Evolutionary conservation across 495 filamentous ascomycete species (phyloP), one percentile per base, ranked within the genome.

Genomic region (Symbiotaphrina buchneri): DNA sequence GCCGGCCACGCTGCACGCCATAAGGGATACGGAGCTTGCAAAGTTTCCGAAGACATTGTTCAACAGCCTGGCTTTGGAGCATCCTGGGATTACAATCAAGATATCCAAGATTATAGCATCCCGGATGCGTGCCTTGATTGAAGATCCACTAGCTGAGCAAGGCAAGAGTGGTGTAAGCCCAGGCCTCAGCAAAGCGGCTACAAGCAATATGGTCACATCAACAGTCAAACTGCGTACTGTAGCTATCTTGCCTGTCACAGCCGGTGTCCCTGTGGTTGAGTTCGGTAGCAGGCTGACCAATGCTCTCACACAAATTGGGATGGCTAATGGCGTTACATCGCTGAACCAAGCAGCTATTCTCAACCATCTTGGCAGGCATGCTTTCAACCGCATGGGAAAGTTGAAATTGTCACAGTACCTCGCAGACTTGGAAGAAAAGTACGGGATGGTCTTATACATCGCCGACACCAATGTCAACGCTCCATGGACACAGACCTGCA

Each of bases 71-170:
- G 87, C 90, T 0, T 71, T 85, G 42, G 90, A 95, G 47, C 90
- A 97, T 45, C 85, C 90, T 5, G 90, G 83, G 11, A 94, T 97
- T 46, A 95, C 87, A 0, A 95, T 97, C 39, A 91, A 94, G 51
- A 91, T 97, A 8, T 95, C 90, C 3, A 97, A 94, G 51, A 83
- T 97, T 37, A 94, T 97, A 44, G 87, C 87, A 0, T 79, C 84
- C 23, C 68, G 90, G 6, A 97, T 95, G 87, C 64, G 85, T 34
- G 65, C 80, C 18, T 42, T 94, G 39, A 65, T 92, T 4, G 82
- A 95, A 38, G 74, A 74, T 43, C 76, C 74, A 14, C 40, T 75
- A n/a, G 59, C 64, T 18, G 79, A 74, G 41, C 39, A 47, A 22
- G 41, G 41, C 6, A 46, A 38, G 21, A 51, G 57, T 11, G 71